phyloP scores from a whole-genome alignment of 2,329 filamentous ascomycete genomes.

The Tolypocladium endophyticum region DNA sequence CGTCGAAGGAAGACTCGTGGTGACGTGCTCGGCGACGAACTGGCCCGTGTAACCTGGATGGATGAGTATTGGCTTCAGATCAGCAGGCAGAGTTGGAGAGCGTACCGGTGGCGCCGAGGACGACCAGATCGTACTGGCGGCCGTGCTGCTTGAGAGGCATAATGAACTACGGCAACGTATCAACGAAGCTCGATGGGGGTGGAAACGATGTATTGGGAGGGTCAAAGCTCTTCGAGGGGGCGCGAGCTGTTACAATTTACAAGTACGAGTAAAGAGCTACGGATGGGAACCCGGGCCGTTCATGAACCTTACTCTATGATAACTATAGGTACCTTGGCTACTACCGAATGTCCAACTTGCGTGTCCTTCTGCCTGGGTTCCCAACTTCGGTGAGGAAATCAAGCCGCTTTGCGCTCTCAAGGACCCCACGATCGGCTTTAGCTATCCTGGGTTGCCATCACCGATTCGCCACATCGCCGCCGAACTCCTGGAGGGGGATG shows the following conservation, averaged over 20 bases:
- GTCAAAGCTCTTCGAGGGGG: background rate
- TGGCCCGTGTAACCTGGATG: constrained; percentile 72
- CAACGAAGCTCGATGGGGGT: background rate
- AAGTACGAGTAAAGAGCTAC: background rate
- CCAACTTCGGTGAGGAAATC: background rate
- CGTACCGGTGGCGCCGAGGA: constrained; percentile 48
- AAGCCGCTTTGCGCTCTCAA: background rate
- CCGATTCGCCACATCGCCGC: background rate
- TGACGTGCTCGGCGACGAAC: constrained; percentile 65
- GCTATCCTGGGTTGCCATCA: background rate
- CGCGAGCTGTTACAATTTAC: too few species aligned
- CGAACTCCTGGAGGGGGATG: background rate
- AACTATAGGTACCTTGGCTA: background rate
- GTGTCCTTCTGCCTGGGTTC: background rate
- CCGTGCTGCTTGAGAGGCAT: constrained; percentile 40
- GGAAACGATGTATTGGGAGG: background rate
- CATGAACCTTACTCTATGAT: too few species aligned
- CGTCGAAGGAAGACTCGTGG: constrained; percentile 58
- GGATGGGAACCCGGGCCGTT: too few species aligned
- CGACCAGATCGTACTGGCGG: constrained; percentile 45
- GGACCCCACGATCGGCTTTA: background rate
- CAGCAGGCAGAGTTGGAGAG: background rate
- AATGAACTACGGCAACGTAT: background rate
- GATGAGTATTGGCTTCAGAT: background rate
- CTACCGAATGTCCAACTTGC: background rate